Evolutionary conservation across 2,329 filamentous ascomycete genomes (phyloP).

Genomic region (Fusarium staphyleae): DNA sequence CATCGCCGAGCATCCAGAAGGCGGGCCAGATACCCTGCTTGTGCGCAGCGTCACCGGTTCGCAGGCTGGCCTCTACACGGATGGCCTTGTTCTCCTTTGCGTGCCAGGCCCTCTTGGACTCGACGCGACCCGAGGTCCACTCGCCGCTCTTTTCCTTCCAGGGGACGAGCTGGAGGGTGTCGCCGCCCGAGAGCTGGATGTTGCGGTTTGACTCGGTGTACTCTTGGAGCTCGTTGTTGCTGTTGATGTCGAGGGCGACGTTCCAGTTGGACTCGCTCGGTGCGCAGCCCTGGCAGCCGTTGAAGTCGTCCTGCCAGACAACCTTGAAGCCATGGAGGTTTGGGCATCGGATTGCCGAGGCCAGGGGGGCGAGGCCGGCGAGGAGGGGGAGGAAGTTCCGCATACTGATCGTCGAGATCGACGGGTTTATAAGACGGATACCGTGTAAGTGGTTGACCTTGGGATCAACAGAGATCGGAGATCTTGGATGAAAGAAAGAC

Average conservation of each 20-base stretch:
- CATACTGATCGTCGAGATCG: slow-evolving; percentile 29
- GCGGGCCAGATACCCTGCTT: slow-evolving; percentile 62
- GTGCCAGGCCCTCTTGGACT: slow-evolving; percentile 56
- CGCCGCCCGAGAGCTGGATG: slow-evolving; percentile 58
- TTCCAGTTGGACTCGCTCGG: slow-evolving; percentile 54
- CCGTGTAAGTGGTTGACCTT: slow-evolving; percentile 14
- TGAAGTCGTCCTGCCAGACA: slow-evolving; percentile 56
- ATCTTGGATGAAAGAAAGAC: neutral
- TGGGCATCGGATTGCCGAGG: slow-evolving; percentile 49
- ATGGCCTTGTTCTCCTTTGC: slow-evolving; percentile 51
- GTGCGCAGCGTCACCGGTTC: slow-evolving; percentile 50
- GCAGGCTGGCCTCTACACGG: slow-evolving; percentile 53
- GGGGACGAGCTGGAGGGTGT: slow-evolving; percentile 61
- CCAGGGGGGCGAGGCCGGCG: slow-evolving; percentile 36
- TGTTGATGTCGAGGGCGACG: slow-evolving; percentile 52
- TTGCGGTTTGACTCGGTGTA: slow-evolving; percentile 55
- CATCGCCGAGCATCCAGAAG: slow-evolving; percentile 60
- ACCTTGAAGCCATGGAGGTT: slow-evolving; percentile 50
- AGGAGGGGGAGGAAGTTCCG: slow-evolving; percentile 34
- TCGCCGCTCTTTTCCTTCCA: slow-evolving; percentile 47
- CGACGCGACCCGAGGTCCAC: slow-evolving; percentile 60
- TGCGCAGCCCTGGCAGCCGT: slow-evolving; percentile 48
- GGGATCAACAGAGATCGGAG: neutral
- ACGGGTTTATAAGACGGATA: neutral
- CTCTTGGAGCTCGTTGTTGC: slow-evolving; percentile 58